Evolutionary conservation across 106 monocot genomes (phyloP).

Genomic region (Iris macrosiphon): DNA sequence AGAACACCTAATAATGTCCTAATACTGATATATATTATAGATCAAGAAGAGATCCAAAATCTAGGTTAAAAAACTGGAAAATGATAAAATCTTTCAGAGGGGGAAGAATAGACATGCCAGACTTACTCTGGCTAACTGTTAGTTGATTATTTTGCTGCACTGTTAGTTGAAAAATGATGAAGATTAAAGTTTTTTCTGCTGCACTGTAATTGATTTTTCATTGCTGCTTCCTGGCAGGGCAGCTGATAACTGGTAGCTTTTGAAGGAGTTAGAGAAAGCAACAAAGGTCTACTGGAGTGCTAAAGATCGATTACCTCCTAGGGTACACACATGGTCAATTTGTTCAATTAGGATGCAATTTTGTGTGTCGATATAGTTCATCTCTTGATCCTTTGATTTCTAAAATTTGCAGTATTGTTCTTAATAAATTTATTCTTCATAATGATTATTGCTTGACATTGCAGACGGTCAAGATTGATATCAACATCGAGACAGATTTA

Average conservation of each 20-base stretch:
- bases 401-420: not conserved
- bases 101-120: no score
- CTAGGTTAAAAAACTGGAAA: no score
- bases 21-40: no score
- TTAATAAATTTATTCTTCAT: not conserved
- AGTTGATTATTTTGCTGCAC: no score
- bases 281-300: constrained; percentile 91
- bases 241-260: constrained; percentile 84
- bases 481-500: constrained; percentile 25
- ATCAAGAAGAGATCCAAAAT: no score
- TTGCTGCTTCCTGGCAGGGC: constrained; percentile 31
- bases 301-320: no score
- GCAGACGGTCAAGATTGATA: constrained; percentile 24
- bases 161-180: no score
- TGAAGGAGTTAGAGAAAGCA: constrained; percentile 89
- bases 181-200: no score
- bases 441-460: not conserved
- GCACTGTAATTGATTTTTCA: not conserved
- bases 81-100: no score
- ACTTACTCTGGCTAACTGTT: no score
- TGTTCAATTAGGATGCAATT: no score
- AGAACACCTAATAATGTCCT: no score
- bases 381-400: not conserved
- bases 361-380: not conserved
- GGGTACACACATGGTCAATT: constrained; percentile 25